Evolutionary conservation across 1,284 basidiomycete species (phyloP), one percentile per base, ranked within the genome.

Genomic region (Coniophora puteana): DNA sequence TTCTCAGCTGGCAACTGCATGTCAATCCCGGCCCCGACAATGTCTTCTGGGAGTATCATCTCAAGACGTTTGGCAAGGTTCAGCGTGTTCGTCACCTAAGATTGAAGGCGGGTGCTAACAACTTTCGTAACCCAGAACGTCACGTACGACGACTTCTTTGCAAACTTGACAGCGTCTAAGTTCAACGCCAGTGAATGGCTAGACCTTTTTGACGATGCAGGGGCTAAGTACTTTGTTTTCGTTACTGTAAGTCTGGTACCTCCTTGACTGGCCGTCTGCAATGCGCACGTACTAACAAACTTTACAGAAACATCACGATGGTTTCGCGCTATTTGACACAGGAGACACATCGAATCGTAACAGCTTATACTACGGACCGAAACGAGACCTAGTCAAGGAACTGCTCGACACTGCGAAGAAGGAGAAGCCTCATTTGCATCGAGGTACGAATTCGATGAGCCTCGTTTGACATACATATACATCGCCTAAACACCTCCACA

Each of bases 151-250:
- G 71, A 78, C 46, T 80, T 80, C 48, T 76, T 81, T 36, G 58
- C 67, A 1, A 61, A 69, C 37, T 81, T 78, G 51, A 76, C 66
- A 0, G 75, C 72, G 2, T 61, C 61, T 1, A 66, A 69, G 38
- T 81, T 74, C 59, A 70, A 78, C 36, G 67, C 78, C 2, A 69
- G 66, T 27, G 61, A 62, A 31, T 81, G 78, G 78, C 49, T 79
- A 1, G 68, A 78, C 46, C 47, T 81, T 8, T 71, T 82, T 36
- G 69, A 69, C 23, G 62, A 63, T 20, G 72, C 77, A 0, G 80
- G 80, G 1, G 78, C 79, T 2, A 77, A 74, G 48, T 82, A 82
- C 47, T 80, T 81, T 49, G 77, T 82, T 13, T 59, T 78, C 26
- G 74, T 76, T 14, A 72, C 76, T 27, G 6, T 37, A 12, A 12